A percentile compares a stretch with the other conserved stretches of the same genome.
These are phyloP conservation scores for Prosopis cineraria DNA, from an alignment of 306 rosid species.

Conservation along the genomic window DNA sequence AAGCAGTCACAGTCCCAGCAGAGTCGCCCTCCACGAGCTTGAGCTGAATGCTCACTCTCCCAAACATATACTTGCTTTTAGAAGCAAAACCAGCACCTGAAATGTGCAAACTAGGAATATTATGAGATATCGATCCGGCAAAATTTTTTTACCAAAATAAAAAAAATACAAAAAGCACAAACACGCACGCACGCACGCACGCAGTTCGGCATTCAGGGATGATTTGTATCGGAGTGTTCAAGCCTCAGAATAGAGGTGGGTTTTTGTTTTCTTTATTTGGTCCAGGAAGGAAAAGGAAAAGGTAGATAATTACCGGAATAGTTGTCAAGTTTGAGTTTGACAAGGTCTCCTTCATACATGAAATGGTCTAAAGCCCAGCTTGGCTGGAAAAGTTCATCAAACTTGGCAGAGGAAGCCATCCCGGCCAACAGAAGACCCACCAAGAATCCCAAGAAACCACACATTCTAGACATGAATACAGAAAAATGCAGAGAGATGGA, in stretches of 20 bases:
- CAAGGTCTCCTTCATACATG: slow-evolving; percentile 67
- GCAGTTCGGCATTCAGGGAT: not conserved
- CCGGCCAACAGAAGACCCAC: slow-evolving; percentile 53
- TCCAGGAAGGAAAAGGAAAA: not conserved
- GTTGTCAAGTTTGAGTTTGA: slow-evolving; percentile 79
- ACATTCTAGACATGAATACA: slow-evolving; percentile 34
- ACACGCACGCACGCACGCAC: no score
- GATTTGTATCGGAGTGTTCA: not conserved
- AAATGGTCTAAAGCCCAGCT: slow-evolving; percentile 90
- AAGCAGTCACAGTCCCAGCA: slow-evolving; percentile 96
- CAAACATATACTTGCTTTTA: slow-evolving; percentile 81
- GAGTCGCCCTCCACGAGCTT: slow-evolving; percentile 94
- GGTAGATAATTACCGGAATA: slow-evolving; percentile 58
- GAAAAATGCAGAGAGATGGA: slow-evolving; percentile 18
- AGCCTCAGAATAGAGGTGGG: not conserved
- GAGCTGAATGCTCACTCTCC: slow-evolving; percentile 73
- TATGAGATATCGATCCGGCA: not conserved
- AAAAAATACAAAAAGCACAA: not conserved
- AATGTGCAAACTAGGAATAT: slow-evolving; percentile 11
- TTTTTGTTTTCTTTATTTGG: not conserved
- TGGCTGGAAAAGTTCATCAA: slow-evolving; percentile 85
- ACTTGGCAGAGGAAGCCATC: slow-evolving; percentile 57
- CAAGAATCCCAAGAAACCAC: slow-evolving; percentile 35
- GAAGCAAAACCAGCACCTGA: slow-evolving; percentile 95
- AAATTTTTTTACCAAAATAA: no score